Evolutionary conservation across 495 filamentous ascomycete species (phyloP), one percentile per base, ranked within the genome.

Genomic region (Aspergillus affinis): DNA sequence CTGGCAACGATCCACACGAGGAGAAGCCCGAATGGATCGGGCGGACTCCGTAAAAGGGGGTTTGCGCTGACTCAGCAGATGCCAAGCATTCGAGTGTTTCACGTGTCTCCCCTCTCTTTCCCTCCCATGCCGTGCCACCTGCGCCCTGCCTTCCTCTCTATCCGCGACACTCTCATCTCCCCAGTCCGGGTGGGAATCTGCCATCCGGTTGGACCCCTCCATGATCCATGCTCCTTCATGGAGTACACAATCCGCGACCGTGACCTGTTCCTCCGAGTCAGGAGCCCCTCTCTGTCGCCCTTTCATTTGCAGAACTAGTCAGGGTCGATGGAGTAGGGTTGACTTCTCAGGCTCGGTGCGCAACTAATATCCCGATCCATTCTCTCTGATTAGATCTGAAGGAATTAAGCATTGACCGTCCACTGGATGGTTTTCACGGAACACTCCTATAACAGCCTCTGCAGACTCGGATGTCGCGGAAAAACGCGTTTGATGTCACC

Each of bases 21-120:
- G 55, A 57, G 6, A 8, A 21, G 29, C 36, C 18, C 13, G 48
- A 30, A 26, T 23, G 13, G 41, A 17, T 54, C 50, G 44, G 32
- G 54, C 29, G 61, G 44, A 57, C 61, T 64, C 60, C 62, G 75
- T 69, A 77, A 78, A 78, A 76, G 75, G 75, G 75, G 75, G 73
- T 63, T 72, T 58, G 45, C 52, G 53, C 57, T 67, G 63, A 74
- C 67, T 74, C 66, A 74, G 61, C 71, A 20, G 4, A 10, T 63
- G 65, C 65, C 65, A 68, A 68, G 65, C 61, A 46, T 51, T 56
- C 51, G 50, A 54, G 18, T 57, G 62, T 68, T 68, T 68, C 65
- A 68, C 32, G 47, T 30, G 50, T 52, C 20, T 15, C 6, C 9
- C 52, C 26, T 57, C 46, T 23, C 21, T 13, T 51, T 13, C 17